These are phyloP conservation scores for Odonthalia washingtoniensis DNA, from an alignment of 31 red algal genomes.

Conservation along the genomic window DNA sequence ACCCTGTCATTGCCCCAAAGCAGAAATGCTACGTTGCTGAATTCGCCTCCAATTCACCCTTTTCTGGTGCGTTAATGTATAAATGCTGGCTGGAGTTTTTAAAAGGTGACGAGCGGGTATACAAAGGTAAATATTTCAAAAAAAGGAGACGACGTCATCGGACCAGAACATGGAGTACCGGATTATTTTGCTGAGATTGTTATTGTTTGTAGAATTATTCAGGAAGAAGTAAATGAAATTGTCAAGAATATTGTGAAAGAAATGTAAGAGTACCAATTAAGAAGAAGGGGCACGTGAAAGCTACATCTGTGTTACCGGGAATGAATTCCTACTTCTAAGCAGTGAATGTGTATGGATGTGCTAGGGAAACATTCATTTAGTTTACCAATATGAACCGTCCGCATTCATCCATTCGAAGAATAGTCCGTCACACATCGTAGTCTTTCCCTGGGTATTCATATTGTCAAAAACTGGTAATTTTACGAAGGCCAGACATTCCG, in stretches of 20 bases:
- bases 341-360: too few species aligned
- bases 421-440: too few species aligned
- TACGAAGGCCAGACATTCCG: too few species aligned
- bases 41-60: slow-evolving; percentile 89
- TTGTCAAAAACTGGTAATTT: too few species aligned
- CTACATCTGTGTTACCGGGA: too few species aligned
- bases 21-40: slow-evolving; percentile 75
- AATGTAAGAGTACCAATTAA: slow-evolving; percentile 12
- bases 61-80: slow-evolving; percentile 66
- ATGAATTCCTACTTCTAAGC: too few species aligned
- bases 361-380: too few species aligned
- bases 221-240: slow-evolving; percentile 49
- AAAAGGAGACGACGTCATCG: slow-evolving; percentile 79
- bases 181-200: slow-evolving; percentile 92
- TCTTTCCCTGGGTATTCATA: too few species aligned
- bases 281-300: neutral
- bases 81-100: slow-evolving; percentile 80
- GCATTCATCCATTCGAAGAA: too few species aligned
- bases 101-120: slow-evolving; percentile 27
- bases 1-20: slow-evolving; percentile 51
- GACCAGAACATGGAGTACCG: slow-evolving; percentile 88
- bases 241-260: slow-evolving; percentile 49
- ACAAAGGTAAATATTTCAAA: slow-evolving; percentile 71
- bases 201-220: slow-evolving; percentile 44
- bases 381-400: too few species aligned